phyloP scores from a whole-genome alignment of 2,329 filamentous ascomycete genomes.

The Dothideomycetes sp. region DNA sequence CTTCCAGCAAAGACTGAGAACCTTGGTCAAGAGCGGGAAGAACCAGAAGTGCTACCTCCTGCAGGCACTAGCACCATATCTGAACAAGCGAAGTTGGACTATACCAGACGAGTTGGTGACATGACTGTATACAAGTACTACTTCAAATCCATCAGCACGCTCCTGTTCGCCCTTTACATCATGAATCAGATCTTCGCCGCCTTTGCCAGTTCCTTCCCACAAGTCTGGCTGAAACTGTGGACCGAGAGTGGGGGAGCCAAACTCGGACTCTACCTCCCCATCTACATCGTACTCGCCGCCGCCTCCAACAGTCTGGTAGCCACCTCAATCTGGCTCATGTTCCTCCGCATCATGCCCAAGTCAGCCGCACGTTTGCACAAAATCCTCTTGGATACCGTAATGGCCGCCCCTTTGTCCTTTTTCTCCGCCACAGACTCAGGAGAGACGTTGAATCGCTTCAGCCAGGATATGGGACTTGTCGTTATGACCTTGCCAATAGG shows the following conservation, averaged over 20 bases:
- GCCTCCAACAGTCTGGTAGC: background rate
- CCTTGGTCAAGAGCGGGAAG: background rate
- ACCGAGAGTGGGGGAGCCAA: conserved; percentile 25
- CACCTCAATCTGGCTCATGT: conserved; percentile 3
- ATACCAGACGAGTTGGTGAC: background rate
- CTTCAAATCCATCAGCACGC: background rate
- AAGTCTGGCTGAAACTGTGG: conserved; percentile 39
- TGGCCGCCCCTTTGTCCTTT: conserved; percentile 21
- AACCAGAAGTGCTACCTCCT: background rate
- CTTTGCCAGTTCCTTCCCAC: background rate
- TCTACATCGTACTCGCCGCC: conserved; percentile 1
- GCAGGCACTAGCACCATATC: background rate
- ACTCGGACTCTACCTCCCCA: conserved; percentile 11
- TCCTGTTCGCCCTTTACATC: background rate
- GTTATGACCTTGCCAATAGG: conserved; percentile 27
- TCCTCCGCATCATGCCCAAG: conserved; percentile 2
- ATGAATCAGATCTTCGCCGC: background rate
- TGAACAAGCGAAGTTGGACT: background rate
- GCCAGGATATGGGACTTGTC: conserved; percentile 34
- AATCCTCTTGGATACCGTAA: conserved; percentile 16
- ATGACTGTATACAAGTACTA: background rate
- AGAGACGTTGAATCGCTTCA: conserved; percentile 33
- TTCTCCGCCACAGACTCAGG: conserved; percentile 31
- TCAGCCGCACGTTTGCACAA: conserved; percentile 17
- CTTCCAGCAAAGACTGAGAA: background rate